These are phyloP conservation scores for Boeremia lycopersici DNA, from an alignment of 2,329 filamentous ascomycete genomes.

Conservation along the genomic window DNA sequence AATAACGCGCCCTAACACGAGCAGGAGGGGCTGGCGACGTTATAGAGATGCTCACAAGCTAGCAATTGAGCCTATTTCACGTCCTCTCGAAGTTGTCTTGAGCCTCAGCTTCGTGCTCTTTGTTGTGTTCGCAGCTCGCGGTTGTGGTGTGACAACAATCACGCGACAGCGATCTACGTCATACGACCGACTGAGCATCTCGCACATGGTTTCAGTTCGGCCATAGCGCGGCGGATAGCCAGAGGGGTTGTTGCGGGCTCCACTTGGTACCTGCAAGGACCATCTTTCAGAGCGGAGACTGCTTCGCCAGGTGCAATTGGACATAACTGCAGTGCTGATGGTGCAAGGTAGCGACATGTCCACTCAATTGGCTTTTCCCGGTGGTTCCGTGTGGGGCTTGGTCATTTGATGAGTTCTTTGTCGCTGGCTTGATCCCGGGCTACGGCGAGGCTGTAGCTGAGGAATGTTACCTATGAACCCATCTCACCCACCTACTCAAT, in stretches of 20 bases:
- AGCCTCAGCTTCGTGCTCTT: conserved; percentile 8
- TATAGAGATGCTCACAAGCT: conserved; percentile 13
- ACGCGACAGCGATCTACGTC: conserved; percentile 42
- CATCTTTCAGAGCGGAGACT: conserved; percentile 8
- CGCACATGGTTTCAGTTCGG: conserved; percentile 29
- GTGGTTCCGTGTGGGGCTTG: conserved; percentile 1
- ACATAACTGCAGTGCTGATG: conserved; percentile 5
- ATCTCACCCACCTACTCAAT: conserved; percentile 1
- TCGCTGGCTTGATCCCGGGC: not conserved
- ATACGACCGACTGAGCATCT: conserved; percentile 28
- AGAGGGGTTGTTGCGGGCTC: conserved; percentile 16
- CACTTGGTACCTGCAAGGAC: conserved; percentile 28
- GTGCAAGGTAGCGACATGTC: conserved; percentile 15
- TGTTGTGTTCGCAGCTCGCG: conserved; percentile 12
- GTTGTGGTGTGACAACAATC: conserved; percentile 35
- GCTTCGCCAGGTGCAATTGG: conserved; percentile 15
- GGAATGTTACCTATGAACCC: not conserved
- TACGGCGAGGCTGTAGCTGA: not conserved
- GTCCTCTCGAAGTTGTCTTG: not conserved
- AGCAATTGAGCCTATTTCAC: conserved; percentile 30
- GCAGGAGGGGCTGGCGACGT: conserved; percentile 2
- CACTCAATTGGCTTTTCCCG: conserved; percentile 10
- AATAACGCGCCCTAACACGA: conserved; percentile 16
- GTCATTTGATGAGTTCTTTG: conserved; percentile 10
- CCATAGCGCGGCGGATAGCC: conserved; percentile 16